These are phyloP conservation scores for Colletotrichum echinochloae DNA, from an alignment of 2,329 filamentous ascomycete species.

Conservation along the genomic window DNA sequence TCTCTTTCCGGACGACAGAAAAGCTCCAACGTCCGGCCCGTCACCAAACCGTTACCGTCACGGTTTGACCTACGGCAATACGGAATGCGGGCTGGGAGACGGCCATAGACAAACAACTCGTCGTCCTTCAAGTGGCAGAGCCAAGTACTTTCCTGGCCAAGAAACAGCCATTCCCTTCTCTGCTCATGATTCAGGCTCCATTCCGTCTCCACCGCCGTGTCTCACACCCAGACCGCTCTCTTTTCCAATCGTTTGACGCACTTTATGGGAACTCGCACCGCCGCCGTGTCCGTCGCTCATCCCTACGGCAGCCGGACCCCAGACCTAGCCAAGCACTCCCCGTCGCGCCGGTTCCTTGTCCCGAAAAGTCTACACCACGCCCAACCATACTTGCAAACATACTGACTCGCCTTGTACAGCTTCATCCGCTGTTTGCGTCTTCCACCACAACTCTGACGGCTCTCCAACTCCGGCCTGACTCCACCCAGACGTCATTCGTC, in stretches of 20 bases:
- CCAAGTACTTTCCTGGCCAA: no score
- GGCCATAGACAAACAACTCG: neutral
- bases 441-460: neutral
- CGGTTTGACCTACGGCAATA: neutral
- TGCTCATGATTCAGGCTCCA: conserved; percentile 19
- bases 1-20: neutral
- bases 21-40: neutral
- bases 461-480: no score
- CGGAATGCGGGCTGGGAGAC: neutral
- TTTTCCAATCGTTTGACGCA: neutral
- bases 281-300: neutral
- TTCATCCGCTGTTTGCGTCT: neutral
- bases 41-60: neutral
- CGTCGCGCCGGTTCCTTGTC: neutral
- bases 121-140: neutral
- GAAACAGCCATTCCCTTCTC: neutral
- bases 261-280: neutral
- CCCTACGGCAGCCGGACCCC: neutral
- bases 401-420: neutral
- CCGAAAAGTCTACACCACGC: neutral
- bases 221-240: neutral
- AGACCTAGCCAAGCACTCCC: neutral
- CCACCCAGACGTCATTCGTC: neutral
- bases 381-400: neutral
- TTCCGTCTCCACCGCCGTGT: conserved; percentile 14